A percentile compares a stretch with the other conserved stretches of the same genome.
Evolutionary conservation across 768 basidiomycete genomes (phyloP).

Genomic region (Phlegmacium glaucopus): DNA sequence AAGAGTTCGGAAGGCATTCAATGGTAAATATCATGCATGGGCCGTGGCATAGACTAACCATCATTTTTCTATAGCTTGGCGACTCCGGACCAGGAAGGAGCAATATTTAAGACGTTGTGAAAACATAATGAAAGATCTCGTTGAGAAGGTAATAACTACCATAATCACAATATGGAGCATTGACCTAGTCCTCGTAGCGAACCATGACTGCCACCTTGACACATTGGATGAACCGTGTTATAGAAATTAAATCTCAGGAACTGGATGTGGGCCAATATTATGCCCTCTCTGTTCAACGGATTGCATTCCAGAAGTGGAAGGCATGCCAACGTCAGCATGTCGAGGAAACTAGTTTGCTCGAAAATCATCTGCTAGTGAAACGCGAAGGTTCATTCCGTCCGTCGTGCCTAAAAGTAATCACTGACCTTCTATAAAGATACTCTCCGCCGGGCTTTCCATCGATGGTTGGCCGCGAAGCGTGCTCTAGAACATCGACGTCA

Average conservation of each 20-base stretch:
- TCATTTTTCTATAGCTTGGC: constrained; percentile 41
- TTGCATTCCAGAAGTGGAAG: constrained; percentile 69
- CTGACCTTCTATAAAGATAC: constrained; percentile 43
- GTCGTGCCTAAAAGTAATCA: background rate
- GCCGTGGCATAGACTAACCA: background rate
- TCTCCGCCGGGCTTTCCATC: constrained; percentile 63
- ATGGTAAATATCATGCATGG: constrained; percentile 8
- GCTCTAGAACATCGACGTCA: constrained; percentile 58
- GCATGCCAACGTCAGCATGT: constrained; percentile 55
- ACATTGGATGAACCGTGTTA: constrained; percentile 71
- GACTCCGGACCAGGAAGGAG: constrained; percentile 31
- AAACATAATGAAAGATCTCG: constrained; percentile 33
- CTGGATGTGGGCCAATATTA: constrained; percentile 54
- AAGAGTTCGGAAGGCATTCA: constrained; percentile 14
- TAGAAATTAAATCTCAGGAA: constrained; percentile 71
- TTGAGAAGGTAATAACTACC: constrained; percentile 31
- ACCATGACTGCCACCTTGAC: constrained; percentile 43
- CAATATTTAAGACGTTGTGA: constrained; percentile 43
- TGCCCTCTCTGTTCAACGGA: constrained; percentile 30
- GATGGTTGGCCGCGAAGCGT: constrained; percentile 64
- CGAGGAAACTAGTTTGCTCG: constrained; percentile 76
- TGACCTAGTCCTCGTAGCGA: constrained; percentile 38
- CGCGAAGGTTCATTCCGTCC: constrained; percentile 52
- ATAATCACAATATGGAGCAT: background rate
- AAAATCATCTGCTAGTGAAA: constrained; percentile 79